Conservation (phyloP, 2,329 filamentous ascomycete genomes). For the Cordyceps javanica region DNA sequence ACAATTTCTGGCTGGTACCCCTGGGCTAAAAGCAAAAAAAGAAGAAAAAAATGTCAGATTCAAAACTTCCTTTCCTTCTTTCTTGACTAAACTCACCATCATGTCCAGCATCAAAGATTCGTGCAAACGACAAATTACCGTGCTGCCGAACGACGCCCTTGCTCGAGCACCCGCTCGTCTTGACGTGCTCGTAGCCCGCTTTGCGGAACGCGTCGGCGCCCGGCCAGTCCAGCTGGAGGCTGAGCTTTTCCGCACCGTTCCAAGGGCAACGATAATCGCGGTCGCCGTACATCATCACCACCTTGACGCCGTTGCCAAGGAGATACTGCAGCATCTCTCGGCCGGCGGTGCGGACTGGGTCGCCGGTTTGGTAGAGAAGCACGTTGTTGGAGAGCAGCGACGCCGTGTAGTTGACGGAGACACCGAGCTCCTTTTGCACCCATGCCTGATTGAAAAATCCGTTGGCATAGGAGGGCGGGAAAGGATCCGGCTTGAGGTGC, state of each 20-base stretch:
- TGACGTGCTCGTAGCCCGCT: slow-evolving; percentile 64
- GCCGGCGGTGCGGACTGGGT: background rate
- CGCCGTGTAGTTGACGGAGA: slow-evolving; percentile 47
- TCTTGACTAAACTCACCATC: slow-evolving; percentile 33
- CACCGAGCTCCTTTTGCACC: slow-evolving; percentile 54
- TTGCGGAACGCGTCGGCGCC: slow-evolving; percentile 44
- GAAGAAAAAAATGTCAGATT: background rate
- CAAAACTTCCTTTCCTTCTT: background rate
- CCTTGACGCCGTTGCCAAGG: slow-evolving; percentile 53
- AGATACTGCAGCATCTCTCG: slow-evolving; percentile 45
- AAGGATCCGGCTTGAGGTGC: slow-evolving; percentile 46
- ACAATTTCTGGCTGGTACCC: slow-evolving; percentile 51
- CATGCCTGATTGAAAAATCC: slow-evolving; percentile 56
- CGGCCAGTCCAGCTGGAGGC: slow-evolving; percentile 49
- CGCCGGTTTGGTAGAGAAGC: background rate
- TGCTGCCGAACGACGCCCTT: slow-evolving; percentile 69
- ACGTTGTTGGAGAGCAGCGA: slow-evolving; percentile 29
- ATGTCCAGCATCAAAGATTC: slow-evolving; percentile 59
- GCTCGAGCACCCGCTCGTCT: slow-evolving; percentile 57
- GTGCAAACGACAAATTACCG: slow-evolving; percentile 61
- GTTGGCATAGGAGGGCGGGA: slow-evolving; percentile 51
- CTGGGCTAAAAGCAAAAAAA: background rate
- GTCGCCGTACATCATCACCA: slow-evolving; percentile 63
- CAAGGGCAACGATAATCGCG: slow-evolving; percentile 56
- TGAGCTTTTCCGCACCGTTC: slow-evolving; percentile 63